Conservation (phyloP, 2,329 filamentous ascomycete species). For the Dothistroma pini region DNA sequence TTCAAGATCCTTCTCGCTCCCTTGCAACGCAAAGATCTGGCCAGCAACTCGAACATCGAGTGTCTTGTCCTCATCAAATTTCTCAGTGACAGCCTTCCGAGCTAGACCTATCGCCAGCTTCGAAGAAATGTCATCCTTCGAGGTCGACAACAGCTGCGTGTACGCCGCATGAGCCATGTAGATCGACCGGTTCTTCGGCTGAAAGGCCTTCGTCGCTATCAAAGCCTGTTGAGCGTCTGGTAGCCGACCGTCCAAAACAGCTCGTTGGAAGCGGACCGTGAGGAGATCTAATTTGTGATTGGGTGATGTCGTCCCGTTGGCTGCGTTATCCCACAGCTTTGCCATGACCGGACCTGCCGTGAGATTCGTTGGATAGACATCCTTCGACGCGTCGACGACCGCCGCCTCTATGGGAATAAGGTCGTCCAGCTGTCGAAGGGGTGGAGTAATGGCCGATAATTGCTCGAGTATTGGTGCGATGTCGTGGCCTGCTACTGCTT, state of each 20-base stretch:
- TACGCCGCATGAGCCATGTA: slow-evolving; percentile 36
- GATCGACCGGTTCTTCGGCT: slow-evolving; percentile 30
- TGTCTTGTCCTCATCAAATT: slow-evolving; percentile 29
- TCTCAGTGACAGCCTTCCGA: slow-evolving; percentile 32
- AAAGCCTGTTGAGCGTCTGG: slow-evolving; percentile 35
- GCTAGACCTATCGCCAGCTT: slow-evolving; percentile 31
- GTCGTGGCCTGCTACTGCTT: slow-evolving; percentile 23
- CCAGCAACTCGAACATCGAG: slow-evolving; percentile 34
- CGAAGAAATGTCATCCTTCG: slow-evolving; percentile 30
- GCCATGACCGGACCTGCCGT: slow-evolving; percentile 29
- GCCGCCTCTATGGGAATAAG: slow-evolving; percentile 31
- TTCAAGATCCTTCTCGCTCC: slow-evolving; percentile 27
- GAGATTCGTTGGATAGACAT: slow-evolving; percentile 26
- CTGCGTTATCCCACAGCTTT: slow-evolving; percentile 34
- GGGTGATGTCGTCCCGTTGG: slow-evolving; percentile 22
- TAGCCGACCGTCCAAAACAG: slow-evolving; percentile 30
- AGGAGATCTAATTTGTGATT: slow-evolving; percentile 29
- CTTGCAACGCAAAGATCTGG: slow-evolving; percentile 33
- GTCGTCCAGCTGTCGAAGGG: slow-evolving; percentile 29
- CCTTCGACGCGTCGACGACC: slow-evolving; percentile 24
- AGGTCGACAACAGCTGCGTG: slow-evolving; percentile 31
- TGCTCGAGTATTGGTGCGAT: slow-evolving; percentile 24
- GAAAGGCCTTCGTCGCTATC: slow-evolving; percentile 33
- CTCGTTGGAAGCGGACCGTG: slow-evolving; percentile 30
- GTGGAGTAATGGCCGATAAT: slow-evolving; percentile 23